Base-by-base conservation (phyloP, 768 basidiomycete species). In the Sistotremastrum suecicum region DNA sequence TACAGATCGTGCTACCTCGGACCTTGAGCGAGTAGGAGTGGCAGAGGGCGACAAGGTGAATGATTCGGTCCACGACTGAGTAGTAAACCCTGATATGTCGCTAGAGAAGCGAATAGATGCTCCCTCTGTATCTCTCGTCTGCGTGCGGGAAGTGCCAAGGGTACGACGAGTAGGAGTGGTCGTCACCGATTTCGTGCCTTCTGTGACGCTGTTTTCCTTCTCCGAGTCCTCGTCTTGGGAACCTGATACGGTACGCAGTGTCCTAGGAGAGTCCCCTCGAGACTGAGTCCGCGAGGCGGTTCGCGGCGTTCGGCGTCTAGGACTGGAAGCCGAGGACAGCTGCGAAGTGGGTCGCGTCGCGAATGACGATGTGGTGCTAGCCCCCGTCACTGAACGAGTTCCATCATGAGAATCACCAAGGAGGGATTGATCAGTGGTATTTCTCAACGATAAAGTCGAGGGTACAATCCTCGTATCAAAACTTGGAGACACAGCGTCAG, bases 391-490 rank as follows among this genome's bases (percentile, higher is more conserved):
- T 7, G 51, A 51, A 36, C 1, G 61, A 63, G 3, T 63, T 56
- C 49, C 49, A 33, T 64, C 70, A 43, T 72, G 72, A 5, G 76
- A 76, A 50, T 76, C 74, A 1, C 74, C 73, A 5, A 77, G 60
- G 44, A 72, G 68, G 1, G 79, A 80, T 1, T 69, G 69, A 9
- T 75, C 74, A 12, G 70, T 67, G 6, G 73, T 67, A 7, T 74
- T 61, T 5, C 73, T 61, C 44, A 69, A 71, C 0, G 75, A 74
- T 33, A 76, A 54, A 3, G 74, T 71, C 0, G 77, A 76, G 0
- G 74, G 55, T 3, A 67, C 58, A 29, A 72, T 58, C 32, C 71
- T 63, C 0, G 75, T 78, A 7, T 62, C 66, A 12, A 45, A 47
- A 41, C 34, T 49, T 5, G 50, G 38, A 28, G 50, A 39, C 5